phyloP scores from a whole-genome alignment of 768 basidiomycete genomes.

The Lactarius psammicola region DNA sequence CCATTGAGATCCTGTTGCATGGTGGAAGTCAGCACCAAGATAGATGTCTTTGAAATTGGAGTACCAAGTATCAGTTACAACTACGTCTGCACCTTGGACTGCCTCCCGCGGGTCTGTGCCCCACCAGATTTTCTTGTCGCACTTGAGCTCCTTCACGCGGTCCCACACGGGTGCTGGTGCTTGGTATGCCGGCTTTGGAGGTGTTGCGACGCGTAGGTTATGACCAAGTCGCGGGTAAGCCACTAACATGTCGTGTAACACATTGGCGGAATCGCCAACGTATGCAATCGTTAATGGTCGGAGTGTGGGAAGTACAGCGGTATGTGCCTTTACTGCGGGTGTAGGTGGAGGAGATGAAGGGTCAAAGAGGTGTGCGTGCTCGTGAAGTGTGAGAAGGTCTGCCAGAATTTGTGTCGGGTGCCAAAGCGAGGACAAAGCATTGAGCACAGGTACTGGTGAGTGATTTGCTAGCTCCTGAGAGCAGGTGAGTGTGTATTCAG shows the following conservation, averaged over 20 bases:
- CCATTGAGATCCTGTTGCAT: constrained; percentile 89
- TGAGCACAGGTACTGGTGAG: constrained; percentile 92
- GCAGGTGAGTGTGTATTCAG: neutral
- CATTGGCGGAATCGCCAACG: constrained; percentile 92
- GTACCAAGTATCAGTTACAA: constrained; percentile 96
- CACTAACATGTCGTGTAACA: constrained; percentile 96
- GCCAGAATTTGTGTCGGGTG: constrained; percentile 97
- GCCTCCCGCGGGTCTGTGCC: constrained; percentile 80
- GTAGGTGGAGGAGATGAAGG: constrained; percentile 26
- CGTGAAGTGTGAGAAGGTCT: constrained; percentile 86
- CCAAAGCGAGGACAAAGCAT: constrained; percentile 93
- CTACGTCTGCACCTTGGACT: constrained; percentile 86
- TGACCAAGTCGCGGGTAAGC: constrained; percentile 91
- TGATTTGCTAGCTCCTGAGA: constrained; percentile 84
- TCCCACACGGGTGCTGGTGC: constrained; percentile 76
- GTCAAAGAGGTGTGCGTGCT: constrained; percentile 59
- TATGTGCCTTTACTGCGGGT: constrained; percentile 19
- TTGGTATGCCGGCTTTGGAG: constrained; percentile 57
- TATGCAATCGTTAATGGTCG: constrained; percentile 87
- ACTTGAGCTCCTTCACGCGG: constrained; percentile 70
- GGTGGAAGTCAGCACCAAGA: constrained; percentile 3
- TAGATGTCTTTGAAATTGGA: constrained; percentile 26
- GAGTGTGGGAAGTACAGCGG: constrained; percentile 48
- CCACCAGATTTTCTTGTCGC: constrained; percentile 74
- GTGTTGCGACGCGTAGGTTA: constrained; percentile 79